A percentile compares a stretch with the other conserved stretches of the same genome.
Conservation (phyloP, 108 stramenopile genomes). For the Pseudonitzschia multiseries region DNA sequence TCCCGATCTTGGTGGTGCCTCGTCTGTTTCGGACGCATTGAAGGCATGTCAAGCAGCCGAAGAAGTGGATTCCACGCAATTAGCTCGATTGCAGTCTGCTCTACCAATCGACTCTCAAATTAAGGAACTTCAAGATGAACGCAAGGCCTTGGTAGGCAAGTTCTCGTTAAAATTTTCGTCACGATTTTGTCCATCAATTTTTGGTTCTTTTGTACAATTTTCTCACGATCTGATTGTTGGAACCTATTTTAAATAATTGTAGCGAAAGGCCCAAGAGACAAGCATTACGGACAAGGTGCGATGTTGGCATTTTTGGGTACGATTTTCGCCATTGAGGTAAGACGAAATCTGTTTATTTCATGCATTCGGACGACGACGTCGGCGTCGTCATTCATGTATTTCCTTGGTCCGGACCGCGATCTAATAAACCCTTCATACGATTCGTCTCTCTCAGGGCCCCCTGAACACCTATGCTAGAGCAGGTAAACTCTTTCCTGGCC, state of each 20-base stretch:
- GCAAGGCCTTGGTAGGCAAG: slow-evolving; percentile 71
- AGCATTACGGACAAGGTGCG: slow-evolving; percentile 88
- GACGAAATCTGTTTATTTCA: slow-evolving; percentile 14
- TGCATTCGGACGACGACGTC: not conserved
- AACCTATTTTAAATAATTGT: no score
- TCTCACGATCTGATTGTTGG: no score
- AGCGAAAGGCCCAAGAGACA: slow-evolving; percentile 64
- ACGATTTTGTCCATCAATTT: no score
- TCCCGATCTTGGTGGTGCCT: slow-evolving; percentile 55
- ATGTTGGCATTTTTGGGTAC: slow-evolving; percentile 89
- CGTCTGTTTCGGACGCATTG: slow-evolving; percentile 42
- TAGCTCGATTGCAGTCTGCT: slow-evolving; percentile 52
- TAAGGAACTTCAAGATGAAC: slow-evolving; percentile 64
- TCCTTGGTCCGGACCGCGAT: not conserved
- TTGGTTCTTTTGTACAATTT: no score
- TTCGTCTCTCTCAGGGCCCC: slow-evolving; percentile 82
- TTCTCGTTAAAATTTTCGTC: not conserved
- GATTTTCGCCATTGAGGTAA: slow-evolving; percentile 90
- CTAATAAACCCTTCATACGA: not conserved
- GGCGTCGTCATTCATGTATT: not conserved
- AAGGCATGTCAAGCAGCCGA: slow-evolving; percentile 53
- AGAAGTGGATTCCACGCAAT: slow-evolving; percentile 42
- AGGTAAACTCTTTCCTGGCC: slow-evolving; percentile 97
- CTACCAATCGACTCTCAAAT: slow-evolving; percentile 63
- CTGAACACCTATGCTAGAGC: slow-evolving; percentile 96